phyloP scores from a whole-genome alignment of 805 yeast species.

The Kodamaea lidongshanica region DNA sequence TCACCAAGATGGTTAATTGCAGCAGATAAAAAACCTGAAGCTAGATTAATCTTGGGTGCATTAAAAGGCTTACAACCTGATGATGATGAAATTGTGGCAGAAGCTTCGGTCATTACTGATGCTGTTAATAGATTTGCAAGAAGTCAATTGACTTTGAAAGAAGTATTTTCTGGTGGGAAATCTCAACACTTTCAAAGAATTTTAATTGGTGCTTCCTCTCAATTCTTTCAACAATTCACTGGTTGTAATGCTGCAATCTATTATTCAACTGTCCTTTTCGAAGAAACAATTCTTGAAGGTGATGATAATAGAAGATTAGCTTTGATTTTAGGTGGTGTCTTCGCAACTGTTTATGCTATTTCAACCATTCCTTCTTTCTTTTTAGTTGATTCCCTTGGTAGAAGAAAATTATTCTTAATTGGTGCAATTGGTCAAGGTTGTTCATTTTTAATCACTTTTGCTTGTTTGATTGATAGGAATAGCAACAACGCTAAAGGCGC shows the following conservation, averaged over 20 bases:
- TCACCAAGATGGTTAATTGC: constrained; percentile 69
- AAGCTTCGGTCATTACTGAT: constrained; percentile 40
- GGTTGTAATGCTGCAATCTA: constrained; percentile 70
- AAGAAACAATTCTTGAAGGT: constrained; percentile 46
- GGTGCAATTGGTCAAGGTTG: constrained; percentile 40
- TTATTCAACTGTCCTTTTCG: constrained; percentile 54
- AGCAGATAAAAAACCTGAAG: constrained; percentile 47
- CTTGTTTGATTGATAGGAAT: constrained; percentile 30
- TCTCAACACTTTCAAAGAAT: constrained; percentile 58
- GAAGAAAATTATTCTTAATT: constrained; percentile 40
- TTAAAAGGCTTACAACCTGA: constrained; percentile 33
- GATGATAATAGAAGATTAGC: constrained; percentile 47
- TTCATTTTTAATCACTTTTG: constrained; percentile 37
- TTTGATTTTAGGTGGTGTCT: constrained; percentile 59
- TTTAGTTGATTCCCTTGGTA: constrained; percentile 37
- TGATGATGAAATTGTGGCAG: constrained; percentile 38
- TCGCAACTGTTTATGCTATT: constrained; percentile 55
- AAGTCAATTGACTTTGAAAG: constrained; percentile 41
- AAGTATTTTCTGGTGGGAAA: constrained; percentile 45
- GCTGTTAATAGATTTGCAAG: constrained; percentile 46
- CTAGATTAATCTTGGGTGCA: constrained; percentile 38
- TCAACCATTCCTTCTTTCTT: constrained; percentile 43
- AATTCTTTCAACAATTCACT: constrained; percentile 65
- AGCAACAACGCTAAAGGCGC: constrained; percentile 37
- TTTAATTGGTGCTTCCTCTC: constrained; percentile 57